These are phyloP conservation scores for Retiboletus fuscus DNA, from an alignment of 1,284 basidiomycete genomes.

Conservation along the genomic window DNA sequence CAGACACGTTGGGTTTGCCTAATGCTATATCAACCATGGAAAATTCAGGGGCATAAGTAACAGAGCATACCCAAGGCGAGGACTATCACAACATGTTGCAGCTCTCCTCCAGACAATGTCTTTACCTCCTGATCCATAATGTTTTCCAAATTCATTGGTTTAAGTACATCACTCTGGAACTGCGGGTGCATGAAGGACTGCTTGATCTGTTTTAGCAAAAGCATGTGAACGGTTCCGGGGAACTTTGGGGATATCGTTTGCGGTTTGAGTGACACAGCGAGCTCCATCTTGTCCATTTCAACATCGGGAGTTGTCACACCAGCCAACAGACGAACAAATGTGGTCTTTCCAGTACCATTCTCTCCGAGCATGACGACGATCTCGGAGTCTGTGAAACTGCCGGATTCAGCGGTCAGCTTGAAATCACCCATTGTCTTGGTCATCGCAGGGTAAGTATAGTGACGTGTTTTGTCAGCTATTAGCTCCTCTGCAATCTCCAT, in stretches of 20 bases:
- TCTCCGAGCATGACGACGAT: constrained; percentile 98
- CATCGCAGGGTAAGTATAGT: constrained; percentile 93
- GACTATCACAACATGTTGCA: constrained; percentile 95
- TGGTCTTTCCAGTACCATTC: constrained; percentile 98
- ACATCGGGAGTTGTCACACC: constrained; percentile 86
- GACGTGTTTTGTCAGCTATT: constrained; percentile 83
- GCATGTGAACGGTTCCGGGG: constrained; percentile 91
- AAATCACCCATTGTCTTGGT: constrained; percentile 90
- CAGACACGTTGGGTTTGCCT: constrained; percentile 84
- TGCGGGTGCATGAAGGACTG: constrained; percentile 95
- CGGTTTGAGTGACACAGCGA: constrained; percentile 92
- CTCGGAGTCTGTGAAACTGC: constrained; percentile 94
- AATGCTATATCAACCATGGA: constrained; percentile 21
- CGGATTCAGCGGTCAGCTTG: constrained; percentile 70
- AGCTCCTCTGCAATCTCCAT: constrained; percentile 93
- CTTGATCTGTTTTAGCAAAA: constrained; percentile 94
- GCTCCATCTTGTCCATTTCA: constrained; percentile 81
- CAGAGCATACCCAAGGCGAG: constrained; percentile 76
- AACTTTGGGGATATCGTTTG: constrained; percentile 97
- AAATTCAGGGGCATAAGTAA: constrained; percentile 6
- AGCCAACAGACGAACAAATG: constrained; percentile 92
- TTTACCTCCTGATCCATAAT: constrained; percentile 97
- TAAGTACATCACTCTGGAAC: constrained; percentile 96
- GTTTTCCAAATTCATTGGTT: constrained; percentile 93
- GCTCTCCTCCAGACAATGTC: constrained; percentile 95